These are phyloP conservation scores for Dalbergia cochinchinensis DNA, from an alignment of 306 rosid species.

Conservation along the genomic window DNA sequence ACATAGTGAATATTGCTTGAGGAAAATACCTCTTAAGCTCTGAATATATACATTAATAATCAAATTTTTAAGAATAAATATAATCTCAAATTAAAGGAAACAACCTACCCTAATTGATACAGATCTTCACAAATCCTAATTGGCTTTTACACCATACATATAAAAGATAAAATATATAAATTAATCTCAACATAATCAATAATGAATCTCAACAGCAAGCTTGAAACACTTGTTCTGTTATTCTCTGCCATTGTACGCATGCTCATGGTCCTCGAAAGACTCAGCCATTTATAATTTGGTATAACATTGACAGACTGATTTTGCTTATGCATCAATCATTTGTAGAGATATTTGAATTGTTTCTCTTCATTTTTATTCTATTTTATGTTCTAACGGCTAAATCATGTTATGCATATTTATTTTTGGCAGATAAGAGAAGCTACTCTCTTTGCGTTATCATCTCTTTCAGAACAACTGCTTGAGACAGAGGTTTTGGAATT, in stretches of 20 bases:
- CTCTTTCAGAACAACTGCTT: conserved; percentile 79
- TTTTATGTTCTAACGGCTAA: conserved; percentile 38
- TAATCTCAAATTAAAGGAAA: too few relatives aligned
- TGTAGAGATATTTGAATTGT: conserved; percentile 4
- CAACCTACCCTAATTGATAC: too few relatives aligned
- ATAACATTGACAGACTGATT: background rate
- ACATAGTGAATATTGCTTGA: too few relatives aligned
- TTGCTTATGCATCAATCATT: conserved; percentile 24
- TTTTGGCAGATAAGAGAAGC: conserved; percentile 92
- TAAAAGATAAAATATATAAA: too few relatives aligned
- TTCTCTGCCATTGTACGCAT: conserved; percentile 12
- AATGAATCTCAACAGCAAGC: background rate
- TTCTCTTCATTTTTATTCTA: background rate
- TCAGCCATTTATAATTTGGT: background rate
- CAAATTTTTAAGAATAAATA: too few relatives aligned
- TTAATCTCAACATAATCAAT: too few relatives aligned
- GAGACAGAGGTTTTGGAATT: conserved; percentile 74
- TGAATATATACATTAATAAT: too few relatives aligned
- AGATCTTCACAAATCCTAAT: too few relatives aligned
- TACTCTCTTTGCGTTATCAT: conserved; percentile 76
- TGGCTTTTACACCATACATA: too few relatives aligned
- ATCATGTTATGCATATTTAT: conserved; percentile 35
- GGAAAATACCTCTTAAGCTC: too few relatives aligned
- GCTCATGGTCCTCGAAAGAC: conserved; percentile 36
- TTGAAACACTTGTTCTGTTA: conserved; percentile 35